A percentile compares a stretch with the other conserved stretches of the same genome.
Conservation (phyloP, 2,329 filamentous ascomycete species). For the Epichloe brachyelytri region DNA sequence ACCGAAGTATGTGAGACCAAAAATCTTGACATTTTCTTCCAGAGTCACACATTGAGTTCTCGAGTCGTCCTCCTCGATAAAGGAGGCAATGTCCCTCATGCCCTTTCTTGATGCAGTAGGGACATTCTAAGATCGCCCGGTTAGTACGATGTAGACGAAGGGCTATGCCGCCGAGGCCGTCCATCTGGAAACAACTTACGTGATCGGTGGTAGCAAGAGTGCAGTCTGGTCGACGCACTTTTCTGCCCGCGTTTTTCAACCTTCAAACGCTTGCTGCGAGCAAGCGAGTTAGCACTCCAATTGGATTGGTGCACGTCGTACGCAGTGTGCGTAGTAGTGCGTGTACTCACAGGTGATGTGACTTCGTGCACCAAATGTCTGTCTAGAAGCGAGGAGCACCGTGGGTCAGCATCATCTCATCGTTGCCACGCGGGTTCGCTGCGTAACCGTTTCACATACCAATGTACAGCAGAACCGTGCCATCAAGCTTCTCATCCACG, state of each 20-base stretch:
- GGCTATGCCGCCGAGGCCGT: neutral
- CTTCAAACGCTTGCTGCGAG: constrained; percentile 84
- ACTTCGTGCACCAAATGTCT: constrained; percentile 97
- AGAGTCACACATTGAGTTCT: constrained; percentile 88
- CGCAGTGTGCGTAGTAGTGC: neutral
- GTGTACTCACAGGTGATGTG: constrained; percentile 66
- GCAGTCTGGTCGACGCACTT: constrained; percentile 88
- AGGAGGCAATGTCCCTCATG: constrained; percentile 86
- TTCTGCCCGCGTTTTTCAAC: constrained; percentile 73
- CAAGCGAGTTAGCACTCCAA: neutral
- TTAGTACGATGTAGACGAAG: constrained; percentile 4
- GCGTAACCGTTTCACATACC: constrained; percentile 38
- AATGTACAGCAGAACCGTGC: constrained; percentile 86
- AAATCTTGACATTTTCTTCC: constrained; percentile 94
- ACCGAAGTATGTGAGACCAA: constrained; percentile 93
- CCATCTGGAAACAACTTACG: constrained; percentile 40
- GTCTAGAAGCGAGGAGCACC: constrained; percentile 36
- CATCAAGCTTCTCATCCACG: constrained; percentile 89
- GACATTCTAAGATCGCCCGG: constrained; percentile 54
- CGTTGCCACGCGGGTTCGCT: neutral
- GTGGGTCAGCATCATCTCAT: neutral
- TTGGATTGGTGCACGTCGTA: neutral
- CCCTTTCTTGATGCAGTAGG: constrained; percentile 82
- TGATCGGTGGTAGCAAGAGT: constrained; percentile 95
- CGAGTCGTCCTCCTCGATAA: constrained; percentile 91